Evolutionary conservation across 352 stramenopile species (phyloP), one percentile per base, ranked within the genome.

Genomic region (Globisporangium parvum): DNA sequence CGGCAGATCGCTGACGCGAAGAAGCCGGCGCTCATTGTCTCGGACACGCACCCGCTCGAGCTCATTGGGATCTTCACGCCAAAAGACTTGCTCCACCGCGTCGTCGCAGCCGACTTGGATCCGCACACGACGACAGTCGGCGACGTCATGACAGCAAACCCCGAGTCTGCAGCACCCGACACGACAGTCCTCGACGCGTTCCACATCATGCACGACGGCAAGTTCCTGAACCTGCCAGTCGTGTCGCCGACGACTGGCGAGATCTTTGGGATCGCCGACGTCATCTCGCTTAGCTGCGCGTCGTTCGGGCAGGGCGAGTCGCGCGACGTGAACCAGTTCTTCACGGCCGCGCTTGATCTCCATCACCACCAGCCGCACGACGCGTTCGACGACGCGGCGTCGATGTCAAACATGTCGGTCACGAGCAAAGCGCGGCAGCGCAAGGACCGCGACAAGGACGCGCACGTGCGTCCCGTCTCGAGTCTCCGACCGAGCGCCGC

Each of bases 201-300:
- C 63, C 96, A 99, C 69, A 97, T 98, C 49, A 99, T 99, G 95
- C 95, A 98, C 57, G 96, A 99, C 51, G 95, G 98, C 24, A 96
- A 94, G 46, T 99, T 98, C 65, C 70, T 99, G 23, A 98, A 98
- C 53, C 63, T 99, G 33, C 97, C 97, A 6, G 96, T 99, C 3
- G 94, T 98, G 65, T 79, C 77, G 42, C 66, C 67, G 9, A 61
- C 77, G 8, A 85, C 79, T 8, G 76, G 80, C 5, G 77, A 91
- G 49, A 87, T 96, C 53, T 62, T 88, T 42, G 86, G 86, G 12
- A 73, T 94, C 14, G 83, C 85, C 6, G 85, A 96, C 61, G 85
- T 94, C 0, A 41, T 96, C 3, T 91, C 82, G 12, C 77, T 96
- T 41, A 85, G 77, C 21, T 71, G 77, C 31, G 81, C 81, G 28